These are phyloP conservation scores for Biscogniauxia marginata DNA, from an alignment of 2,329 filamentous ascomycete genomes.

Conservation along the genomic window DNA sequence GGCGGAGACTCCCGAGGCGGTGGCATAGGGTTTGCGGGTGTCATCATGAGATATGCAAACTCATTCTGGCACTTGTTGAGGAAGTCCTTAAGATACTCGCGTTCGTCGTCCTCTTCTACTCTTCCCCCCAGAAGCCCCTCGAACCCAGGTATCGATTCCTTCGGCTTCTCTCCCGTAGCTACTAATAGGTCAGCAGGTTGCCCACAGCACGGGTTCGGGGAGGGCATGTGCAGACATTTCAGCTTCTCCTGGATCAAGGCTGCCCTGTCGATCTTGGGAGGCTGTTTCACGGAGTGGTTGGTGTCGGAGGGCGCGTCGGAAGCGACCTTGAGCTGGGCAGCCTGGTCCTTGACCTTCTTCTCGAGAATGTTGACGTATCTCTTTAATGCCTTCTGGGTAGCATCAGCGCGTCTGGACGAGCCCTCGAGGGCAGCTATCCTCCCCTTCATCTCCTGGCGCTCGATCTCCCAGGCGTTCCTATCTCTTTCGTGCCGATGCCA, in stretches of 20 bases:
- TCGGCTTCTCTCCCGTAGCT: constrained; percentile 44
- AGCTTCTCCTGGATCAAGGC: constrained; percentile 57
- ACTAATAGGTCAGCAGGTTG: constrained; percentile 14
- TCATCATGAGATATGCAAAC: constrained; percentile 67
- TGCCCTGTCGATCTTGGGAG: constrained; percentile 42
- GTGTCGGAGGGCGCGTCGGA: constrained; percentile 41
- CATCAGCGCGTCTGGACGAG: constrained; percentile 80
- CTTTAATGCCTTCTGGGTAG: constrained; percentile 82
- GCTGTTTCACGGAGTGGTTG: constrained; percentile 46
- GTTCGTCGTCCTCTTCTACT: constrained; percentile 38
- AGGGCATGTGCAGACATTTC: constrained; percentile 43
- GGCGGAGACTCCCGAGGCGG: constrained; percentile 59
- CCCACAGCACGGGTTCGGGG: neutral
- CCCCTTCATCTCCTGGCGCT: constrained; percentile 98
- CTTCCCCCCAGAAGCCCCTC: constrained; percentile 37
- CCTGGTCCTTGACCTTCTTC: constrained; percentile 80
- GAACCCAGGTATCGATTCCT: constrained; percentile 40
- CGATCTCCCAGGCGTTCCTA: constrained; percentile 98
- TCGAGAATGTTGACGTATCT: constrained; percentile 91
- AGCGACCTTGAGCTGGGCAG: constrained; percentile 64
- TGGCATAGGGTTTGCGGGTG: constrained; percentile 63
- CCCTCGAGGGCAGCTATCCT: constrained; percentile 94
- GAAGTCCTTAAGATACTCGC: constrained; percentile 57
- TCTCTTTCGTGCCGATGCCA: constrained; percentile 99
- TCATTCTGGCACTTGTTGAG: constrained; percentile 65